A percentile compares a stretch with the other conserved stretches of the same genome.
phyloP scores from a whole-genome alignment of 2,329 filamentous ascomycete species.

The Scorias spongiosa region DNA sequence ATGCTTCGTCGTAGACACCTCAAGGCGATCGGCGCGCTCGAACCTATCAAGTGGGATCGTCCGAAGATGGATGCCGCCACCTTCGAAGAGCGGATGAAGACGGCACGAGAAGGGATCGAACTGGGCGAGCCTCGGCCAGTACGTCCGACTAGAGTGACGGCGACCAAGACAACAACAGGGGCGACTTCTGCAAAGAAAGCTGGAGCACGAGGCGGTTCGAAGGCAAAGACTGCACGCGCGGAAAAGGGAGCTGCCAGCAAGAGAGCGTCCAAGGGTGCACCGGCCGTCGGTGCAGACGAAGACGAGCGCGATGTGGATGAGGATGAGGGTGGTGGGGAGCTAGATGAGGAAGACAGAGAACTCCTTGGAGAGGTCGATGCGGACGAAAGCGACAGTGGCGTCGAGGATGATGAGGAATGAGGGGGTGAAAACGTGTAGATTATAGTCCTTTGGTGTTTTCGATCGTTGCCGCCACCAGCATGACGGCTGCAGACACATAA shows the following conservation, averaged over 20 bases:
- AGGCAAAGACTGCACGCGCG: slow-evolving; percentile 5
- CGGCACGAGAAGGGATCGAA: slow-evolving; percentile 10
- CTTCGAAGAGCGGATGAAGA: slow-evolving; percentile 4
- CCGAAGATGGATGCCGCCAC: slow-evolving; percentile 1
- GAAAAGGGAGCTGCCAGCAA: background rate
- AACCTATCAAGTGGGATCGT: background rate
- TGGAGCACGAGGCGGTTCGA: slow-evolving; percentile 5
- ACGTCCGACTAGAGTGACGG: too few species aligned
- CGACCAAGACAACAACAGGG: too few species aligned
- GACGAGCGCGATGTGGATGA: slow-evolving; percentile 1
- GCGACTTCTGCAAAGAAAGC: too few species aligned
- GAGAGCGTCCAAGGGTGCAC: background rate
- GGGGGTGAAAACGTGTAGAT: background rate
- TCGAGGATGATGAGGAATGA: slow-evolving; percentile 19
- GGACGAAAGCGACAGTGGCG: slow-evolving; percentile 21
- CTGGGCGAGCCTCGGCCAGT: background rate
- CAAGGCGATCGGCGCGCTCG: slow-evolving; percentile 4
- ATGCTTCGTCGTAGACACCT: slow-evolving; percentile 12
- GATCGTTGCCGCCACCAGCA: too few species aligned
- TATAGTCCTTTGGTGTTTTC: too few species aligned
- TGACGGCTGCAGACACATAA: too few species aligned
- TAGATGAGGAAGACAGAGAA: slow-evolving; percentile 24
- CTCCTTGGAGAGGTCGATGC: slow-evolving; percentile 22
- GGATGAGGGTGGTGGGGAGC: slow-evolving; percentile 9
- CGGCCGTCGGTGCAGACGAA: background rate